Base-by-base conservation (phyloP, 257 asterid genomes). In the Penstemon eatonii region DNA sequence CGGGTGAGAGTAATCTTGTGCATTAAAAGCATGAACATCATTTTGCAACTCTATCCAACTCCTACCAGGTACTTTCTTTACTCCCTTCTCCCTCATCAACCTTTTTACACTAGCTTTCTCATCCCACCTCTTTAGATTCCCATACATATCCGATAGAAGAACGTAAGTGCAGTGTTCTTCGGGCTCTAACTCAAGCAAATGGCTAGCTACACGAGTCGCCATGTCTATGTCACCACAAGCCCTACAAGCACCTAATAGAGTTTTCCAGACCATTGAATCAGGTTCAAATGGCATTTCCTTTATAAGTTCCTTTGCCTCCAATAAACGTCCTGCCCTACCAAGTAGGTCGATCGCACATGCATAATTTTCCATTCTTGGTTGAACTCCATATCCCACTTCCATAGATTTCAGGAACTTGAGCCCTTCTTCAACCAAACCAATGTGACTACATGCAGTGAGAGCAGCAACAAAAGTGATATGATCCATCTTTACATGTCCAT, bases 311-410 rank as follows among this genome's bases (percentile, higher is more conserved):
- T 85, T 84, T 43, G 95, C 96, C 72, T 86, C 92, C 66, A 11
- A 65, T 11, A 92, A 49, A 46, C 83, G 87, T 13, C 95, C 89
- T 5, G 91, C 94, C 72, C 98, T 82, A 46, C 98, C 98, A 3
- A 92, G 89, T 76, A 92, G 75, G 84, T 92, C 96, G 55, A 92
- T 52, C 1, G 90, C 88, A 74, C 98, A 92, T 4, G 98, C 96
- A 49, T 87, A 91, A 67, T 91, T 90, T 77, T 91, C 98, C 96
- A 84, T 87, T 12, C 77, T 80, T 57, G 94, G 89, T 25, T 63
- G 73, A 61, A 91, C 79, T 38, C 89, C 87, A 56, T 85, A 83
- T 9, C 50, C 70, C 7, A 83, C 59, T 76, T 84, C 88, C 96
- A 92, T 92, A 8, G 87, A 72, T 12, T 71, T 84, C 41, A 92